Conservation (phyloP, 352 stramenopile species). For the Phytophthora pini region DNA sequence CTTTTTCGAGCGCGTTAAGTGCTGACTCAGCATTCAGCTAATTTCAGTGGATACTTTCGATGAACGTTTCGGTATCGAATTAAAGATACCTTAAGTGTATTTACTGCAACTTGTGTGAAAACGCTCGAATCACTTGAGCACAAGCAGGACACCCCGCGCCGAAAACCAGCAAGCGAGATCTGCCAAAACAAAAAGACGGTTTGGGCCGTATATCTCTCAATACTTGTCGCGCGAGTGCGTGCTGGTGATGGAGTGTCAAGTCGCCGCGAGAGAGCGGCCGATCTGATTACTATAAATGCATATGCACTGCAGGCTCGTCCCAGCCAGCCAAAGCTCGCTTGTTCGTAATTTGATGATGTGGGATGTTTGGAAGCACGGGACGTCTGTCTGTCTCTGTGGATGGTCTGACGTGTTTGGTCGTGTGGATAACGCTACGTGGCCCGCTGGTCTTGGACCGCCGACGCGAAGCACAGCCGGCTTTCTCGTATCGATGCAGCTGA, state of each 20-base stretch:
- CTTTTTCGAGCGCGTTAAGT: slow-evolving; percentile 9
- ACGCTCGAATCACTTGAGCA: not conserved
- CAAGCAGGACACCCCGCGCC: not conserved
- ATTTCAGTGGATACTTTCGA: slow-evolving; percentile 28
- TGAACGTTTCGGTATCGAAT: slow-evolving; percentile 6
- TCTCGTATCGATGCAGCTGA: slow-evolving; percentile 19
- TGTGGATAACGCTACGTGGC: slow-evolving; percentile 28
- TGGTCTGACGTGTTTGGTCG: slow-evolving; percentile 4
- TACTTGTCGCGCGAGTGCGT: slow-evolving; percentile 24
- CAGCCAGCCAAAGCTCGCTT: slow-evolving; percentile 19
- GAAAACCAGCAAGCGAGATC: slow-evolving; percentile 12
- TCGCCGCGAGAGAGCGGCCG: slow-evolving; percentile 19
- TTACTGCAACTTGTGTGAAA: slow-evolving; percentile 6
- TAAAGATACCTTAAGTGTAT: not conserved
- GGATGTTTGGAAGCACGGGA: slow-evolving; percentile 20
- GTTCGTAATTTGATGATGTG: not conserved
- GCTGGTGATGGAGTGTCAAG: slow-evolving; percentile 31
- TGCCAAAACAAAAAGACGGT: slow-evolving; percentile 10
- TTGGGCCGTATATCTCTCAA: slow-evolving; percentile 37
- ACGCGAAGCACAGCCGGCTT: slow-evolving; percentile 2
- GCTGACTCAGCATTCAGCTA: slow-evolving; percentile 23
- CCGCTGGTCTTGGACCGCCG: slow-evolving; percentile 11
- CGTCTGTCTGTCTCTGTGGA: slow-evolving; percentile 30
- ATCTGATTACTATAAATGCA: slow-evolving; percentile 14
- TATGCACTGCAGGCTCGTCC: slow-evolving; percentile 16